Base-by-base conservation (phyloP, 2,329 filamentous ascomycete genomes). In the Penicillium sp. region DNA sequence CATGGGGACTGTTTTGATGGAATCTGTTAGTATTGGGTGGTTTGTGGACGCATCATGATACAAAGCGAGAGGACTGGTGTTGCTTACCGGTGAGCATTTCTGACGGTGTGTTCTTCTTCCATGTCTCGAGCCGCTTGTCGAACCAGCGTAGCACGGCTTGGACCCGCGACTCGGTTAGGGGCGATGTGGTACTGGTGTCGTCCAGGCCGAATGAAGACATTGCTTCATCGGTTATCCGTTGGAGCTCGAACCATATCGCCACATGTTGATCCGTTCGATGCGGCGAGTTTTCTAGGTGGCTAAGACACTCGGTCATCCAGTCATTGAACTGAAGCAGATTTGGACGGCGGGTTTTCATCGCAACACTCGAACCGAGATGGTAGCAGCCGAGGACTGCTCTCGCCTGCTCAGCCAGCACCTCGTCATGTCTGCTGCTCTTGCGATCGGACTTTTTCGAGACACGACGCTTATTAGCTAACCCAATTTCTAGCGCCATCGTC, bases 401-500 rank as follows among this genome's bases (percentile, higher is more conserved):
- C 13, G 72, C 71, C 55, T 74, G 71, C 55, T 73, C 71, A 1
- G 70, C 71, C 55, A 74, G 64, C 29, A 66, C 64, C 33, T 73
- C 69, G 47, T 74, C 69, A 31, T 65, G 48, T 29, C 48, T 52
- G 35, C 33, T 58, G 31, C 35, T 55, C 42, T 60, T 64, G 21
- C 61, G 64, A 35, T 65, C 60, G 47, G 58, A 48, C 33, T 62
- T 60, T 33, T 62, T 66, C 31, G 65, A 61, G 8, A 70, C 64
- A 15, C 67, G 68, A 19, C 65, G 63, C 48, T 71, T 71, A 4
- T 70, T 71, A 19, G 71, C 71, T 38, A 74, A 62, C 1, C 77
- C 76, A 49, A 79, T 76, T 47, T 79, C 77, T 64, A 78, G 66
- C 4, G 77, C 80, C 79, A 83, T 82, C 1, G 79, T 79, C 29